phyloP scores from a whole-genome alignment of 495 filamentous ascomycete species.

The Tuber borchii region DNA sequence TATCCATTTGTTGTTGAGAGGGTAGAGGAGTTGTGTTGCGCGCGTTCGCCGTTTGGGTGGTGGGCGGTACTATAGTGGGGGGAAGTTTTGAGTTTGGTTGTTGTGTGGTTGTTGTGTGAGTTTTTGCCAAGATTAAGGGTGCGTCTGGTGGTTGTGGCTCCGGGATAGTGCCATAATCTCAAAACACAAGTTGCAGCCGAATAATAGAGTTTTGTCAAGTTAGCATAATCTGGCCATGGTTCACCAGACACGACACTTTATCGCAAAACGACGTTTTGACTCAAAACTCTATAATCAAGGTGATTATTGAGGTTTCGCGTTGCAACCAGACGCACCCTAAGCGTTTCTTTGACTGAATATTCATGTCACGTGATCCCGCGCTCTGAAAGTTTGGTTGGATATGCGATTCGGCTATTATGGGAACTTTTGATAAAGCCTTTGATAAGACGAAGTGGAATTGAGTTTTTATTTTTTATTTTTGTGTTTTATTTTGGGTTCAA shows the following conservation, averaged over 20 bases:
- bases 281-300: no score
- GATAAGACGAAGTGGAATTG: not conserved
- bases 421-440: not conserved
- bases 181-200: no score
- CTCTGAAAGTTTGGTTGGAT: not conserved
- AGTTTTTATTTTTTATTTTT: not conserved
- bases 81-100: not conserved
- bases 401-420: not conserved
- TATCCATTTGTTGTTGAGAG: constrained; percentile 26
- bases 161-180: no score
- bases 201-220: no score
- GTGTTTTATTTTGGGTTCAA: not conserved
- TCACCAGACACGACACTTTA: no score
- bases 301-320: no score
- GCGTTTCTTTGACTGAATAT: not conserved
- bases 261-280: no score
- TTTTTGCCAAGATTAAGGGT: constrained; percentile 15
- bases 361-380: not conserved
- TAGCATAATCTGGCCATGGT: no score
- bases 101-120: constrained; percentile 11
- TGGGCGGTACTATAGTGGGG: not conserved
- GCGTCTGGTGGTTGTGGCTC: no score
- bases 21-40: not conserved
- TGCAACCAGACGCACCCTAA: no score
- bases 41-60: constrained; percentile 1